Evolutionary conservation across 805 yeast species (phyloP).

Genomic region (Starmerella vitae): DNA sequence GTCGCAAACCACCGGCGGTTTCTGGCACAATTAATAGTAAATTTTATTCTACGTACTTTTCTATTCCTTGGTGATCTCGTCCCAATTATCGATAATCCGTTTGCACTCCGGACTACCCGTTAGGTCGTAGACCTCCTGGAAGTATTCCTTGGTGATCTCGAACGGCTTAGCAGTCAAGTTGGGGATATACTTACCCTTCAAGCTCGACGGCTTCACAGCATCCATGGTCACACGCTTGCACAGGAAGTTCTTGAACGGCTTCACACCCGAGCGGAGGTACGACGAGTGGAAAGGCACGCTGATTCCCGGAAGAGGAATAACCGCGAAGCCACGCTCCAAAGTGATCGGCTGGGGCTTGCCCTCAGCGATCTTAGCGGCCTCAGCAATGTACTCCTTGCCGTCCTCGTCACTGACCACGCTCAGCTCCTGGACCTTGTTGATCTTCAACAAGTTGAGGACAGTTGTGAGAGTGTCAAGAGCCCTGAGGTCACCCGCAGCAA

Average conservation of each 20-base stretch:
- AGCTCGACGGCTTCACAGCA: constrained; percentile 86
- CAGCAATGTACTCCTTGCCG: constrained; percentile 73
- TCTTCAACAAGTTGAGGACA: constrained; percentile 81
- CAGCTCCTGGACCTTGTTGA: constrained; percentile 81
- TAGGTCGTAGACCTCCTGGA: constrained; percentile 85
- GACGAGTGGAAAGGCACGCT: constrained; percentile 99
- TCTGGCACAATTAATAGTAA: no score
- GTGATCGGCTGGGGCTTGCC: constrained; percentile 96
- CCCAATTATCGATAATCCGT: constrained; percentile 90
- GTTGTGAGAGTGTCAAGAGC: constrained; percentile 87
- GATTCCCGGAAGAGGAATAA: constrained; percentile 94
- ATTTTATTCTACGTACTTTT: background rate
- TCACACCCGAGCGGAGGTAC: constrained; percentile 96
- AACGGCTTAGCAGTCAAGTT: constrained; percentile 97
- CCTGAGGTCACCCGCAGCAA: constrained; percentile 96
- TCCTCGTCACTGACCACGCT: constrained; percentile 79
- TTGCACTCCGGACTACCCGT: constrained; percentile 87
- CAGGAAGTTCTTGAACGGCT: constrained; percentile 96
- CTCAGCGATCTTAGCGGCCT: constrained; percentile 63
- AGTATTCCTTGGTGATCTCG: constrained; percentile 89
- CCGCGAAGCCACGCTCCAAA: constrained; percentile 94
- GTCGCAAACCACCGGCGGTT: no score
- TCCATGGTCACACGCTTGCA: constrained; percentile 89
- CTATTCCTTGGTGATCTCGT: constrained; percentile 39
- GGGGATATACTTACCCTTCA: constrained; percentile 93